Evolutionary conservation across 768 basidiomycete species (phyloP).

Genomic region (Wakefieldia striispora): DNA sequence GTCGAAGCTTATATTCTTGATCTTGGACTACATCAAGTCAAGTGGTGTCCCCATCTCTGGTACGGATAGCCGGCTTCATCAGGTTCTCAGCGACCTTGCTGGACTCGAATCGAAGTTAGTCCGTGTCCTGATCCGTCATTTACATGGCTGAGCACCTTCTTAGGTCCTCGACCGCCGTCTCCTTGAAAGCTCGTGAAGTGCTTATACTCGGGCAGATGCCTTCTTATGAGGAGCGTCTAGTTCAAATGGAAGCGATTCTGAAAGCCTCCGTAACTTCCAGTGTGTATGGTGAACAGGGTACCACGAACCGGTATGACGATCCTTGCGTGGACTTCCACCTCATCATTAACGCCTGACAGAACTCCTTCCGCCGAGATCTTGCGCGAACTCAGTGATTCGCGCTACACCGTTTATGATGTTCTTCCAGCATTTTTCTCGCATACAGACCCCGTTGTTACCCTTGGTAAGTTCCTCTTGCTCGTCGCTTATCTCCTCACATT

Average conservation of each 20-base stretch:
- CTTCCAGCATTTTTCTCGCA: conserved; percentile 94
- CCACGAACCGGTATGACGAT: conserved; percentile 50
- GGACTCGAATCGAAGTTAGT: conserved; percentile 84
- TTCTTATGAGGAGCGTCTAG: conserved; percentile 89
- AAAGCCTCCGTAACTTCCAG: conserved; percentile 84
- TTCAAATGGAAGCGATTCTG: conserved; percentile 93
- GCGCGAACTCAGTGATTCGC: conserved; percentile 91
- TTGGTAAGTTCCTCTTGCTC: conserved; percentile 52
- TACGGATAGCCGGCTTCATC: conserved; percentile 68
- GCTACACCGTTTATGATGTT: conserved; percentile 96
- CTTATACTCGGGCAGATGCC: conserved; percentile 96
- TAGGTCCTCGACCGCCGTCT: conserved; percentile 87
- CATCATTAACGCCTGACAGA: conserved; percentile 37
- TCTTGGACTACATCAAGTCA: conserved; percentile 89
- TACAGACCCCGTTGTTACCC: conserved; percentile 75
- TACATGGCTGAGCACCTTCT: conserved; percentile 3
- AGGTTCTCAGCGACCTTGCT: conserved; percentile 78
- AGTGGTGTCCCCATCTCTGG: conserved; percentile 74
- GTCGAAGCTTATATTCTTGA: conserved; percentile 78
- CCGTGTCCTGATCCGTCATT: neutral
- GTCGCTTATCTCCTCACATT: neutral
- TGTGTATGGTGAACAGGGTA: conserved; percentile 84
- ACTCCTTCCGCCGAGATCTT: conserved; percentile 84
- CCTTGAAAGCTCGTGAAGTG: conserved; percentile 95
- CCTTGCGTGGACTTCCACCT: neutral